phyloP scores from a whole-genome alignment of 1,284 basidiomycete genomes.

The Malassezia vespertilionis region DNA sequence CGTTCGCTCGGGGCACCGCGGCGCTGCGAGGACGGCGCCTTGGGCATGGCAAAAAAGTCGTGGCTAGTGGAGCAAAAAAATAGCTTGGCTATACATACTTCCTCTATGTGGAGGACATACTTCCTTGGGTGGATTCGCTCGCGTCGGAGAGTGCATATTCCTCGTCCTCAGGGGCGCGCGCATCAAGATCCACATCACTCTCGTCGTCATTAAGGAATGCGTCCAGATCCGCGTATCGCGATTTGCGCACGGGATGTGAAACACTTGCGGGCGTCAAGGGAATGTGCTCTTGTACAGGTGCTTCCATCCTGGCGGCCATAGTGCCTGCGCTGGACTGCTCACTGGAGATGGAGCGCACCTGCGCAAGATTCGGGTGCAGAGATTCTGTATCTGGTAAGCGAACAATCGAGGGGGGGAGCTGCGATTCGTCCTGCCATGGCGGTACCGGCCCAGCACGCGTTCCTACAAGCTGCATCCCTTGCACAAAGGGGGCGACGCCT shows the following conservation, averaged over 20 bases:
- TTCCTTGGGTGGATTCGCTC: neutral
- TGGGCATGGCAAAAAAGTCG: conserved; percentile 12
- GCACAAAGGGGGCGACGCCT: neutral
- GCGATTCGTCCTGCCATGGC: neutral
- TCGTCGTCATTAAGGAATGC: conserved; percentile 40
- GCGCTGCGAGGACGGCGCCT: conserved; percentile 15
- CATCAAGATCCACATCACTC: conserved; percentile 19
- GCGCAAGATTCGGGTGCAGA: conserved; percentile 10
- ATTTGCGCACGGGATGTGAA: conserved; percentile 8
- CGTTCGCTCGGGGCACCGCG: conserved; percentile 6
- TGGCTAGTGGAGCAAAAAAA: conserved; percentile 6
- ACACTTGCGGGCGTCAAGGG: conserved; percentile 5
- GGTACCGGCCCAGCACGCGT: neutral
- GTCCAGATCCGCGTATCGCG: conserved; percentile 37
- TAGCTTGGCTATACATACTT: too few species aligned
- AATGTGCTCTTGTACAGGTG: neutral
- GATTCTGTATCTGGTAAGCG: conserved; percentile 13
- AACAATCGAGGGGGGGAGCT: conserved; percentile 20
- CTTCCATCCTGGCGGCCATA: neutral
- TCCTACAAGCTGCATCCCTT: too few species aligned
- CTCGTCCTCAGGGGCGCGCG: conserved; percentile 30
- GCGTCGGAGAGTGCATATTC: conserved; percentile 14
- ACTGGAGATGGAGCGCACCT: conserved; percentile 22
- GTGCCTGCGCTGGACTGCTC: conserved; percentile 10
- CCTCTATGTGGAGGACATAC: neutral